Base-by-base conservation (phyloP, 352 stramenopile genomes). In the Aphanomyces astaci region DNA sequence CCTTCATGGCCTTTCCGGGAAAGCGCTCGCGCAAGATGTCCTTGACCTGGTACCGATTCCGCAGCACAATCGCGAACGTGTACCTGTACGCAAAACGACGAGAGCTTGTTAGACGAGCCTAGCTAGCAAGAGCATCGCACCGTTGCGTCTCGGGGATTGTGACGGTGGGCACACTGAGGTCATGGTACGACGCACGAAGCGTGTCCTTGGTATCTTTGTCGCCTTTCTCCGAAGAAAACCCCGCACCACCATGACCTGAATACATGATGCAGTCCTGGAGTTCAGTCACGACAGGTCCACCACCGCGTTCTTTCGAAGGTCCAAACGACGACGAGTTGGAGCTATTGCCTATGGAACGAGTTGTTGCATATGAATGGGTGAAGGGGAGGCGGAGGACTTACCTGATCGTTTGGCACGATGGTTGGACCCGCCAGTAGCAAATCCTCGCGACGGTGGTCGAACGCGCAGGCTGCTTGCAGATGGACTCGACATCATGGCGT, bases 31-130 rank as follows among this genome's bases (percentile, higher is more conserved):
- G 78, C 48, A 95, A 51, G 1, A 95, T 70, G 13, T 79, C 66
- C 51, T 89, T 91, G 22, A 95, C 78, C 73, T 95, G 84, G 43
- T 91, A 75, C 39, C 83, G 91, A 71, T 92, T 83, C 57, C 85
- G 82, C 2, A 95, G 70, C 22, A 93, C 78, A 48, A 95, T 82
- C 3, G 86, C 84, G 65, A 95, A 95, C 31, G 86, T 95, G 72
- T 95, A 95, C 78, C 92, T 95, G 46, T 54, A n/a, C n/a, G 46
- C 17, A 27, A 24, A 9, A 54, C 46, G 15, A 27, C 15, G 27
- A 13, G 15, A 22, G 25, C 25, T 1, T 30, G 46, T 4, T 28
- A 1, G 19, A n/a, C n/a, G n/a, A n/a, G n/a, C n/a, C n/a, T n/a
- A n/a, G n/a, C n/a, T n/a, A 25, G 31, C 54, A 46, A 48, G 54